These are phyloP conservation scores for Tephrocybe sp. DNA, from an alignment of 768 basidiomycete genomes.

Conservation along the genomic window DNA sequence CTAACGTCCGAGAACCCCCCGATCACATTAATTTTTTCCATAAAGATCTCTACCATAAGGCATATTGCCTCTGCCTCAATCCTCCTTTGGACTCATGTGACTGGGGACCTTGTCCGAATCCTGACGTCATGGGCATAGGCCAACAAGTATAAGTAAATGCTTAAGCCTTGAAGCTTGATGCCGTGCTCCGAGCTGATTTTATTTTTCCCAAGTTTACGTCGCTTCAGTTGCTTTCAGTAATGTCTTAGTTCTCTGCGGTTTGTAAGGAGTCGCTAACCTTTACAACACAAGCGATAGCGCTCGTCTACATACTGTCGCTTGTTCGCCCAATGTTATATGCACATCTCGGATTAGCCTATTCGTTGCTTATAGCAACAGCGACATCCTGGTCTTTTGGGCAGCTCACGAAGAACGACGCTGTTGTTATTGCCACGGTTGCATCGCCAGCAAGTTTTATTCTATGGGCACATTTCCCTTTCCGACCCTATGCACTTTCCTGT, in stretches of 20 bases:
- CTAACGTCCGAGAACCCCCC: too few relatives aligned
- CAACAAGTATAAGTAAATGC: neutral
- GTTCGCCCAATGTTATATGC: neutral
- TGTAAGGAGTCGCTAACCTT: neutral
- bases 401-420: neutral
- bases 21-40: too few relatives aligned
- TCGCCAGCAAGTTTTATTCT: neutral
- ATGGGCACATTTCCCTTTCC: neutral
- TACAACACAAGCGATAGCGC: neutral
- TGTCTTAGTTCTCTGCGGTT: too few relatives aligned
- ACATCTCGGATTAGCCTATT: slow-evolving; percentile 1
- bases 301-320: neutral
- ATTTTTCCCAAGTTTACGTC: neutral
- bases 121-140: slow-evolving; percentile 1
- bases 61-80: neutral
- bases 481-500: neutral
- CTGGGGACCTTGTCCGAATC: neutral
- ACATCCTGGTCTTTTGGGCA: neutral
- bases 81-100: neutral
- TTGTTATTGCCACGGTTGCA: neutral
- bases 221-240: neutral
- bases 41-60: too few relatives aligned
- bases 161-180: neutral
- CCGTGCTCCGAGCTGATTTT: neutral
- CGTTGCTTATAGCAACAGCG: neutral